Evolutionary conservation across 129 eudicot genomes (phyloP).

Genomic region (Calendula officinalis): DNA sequence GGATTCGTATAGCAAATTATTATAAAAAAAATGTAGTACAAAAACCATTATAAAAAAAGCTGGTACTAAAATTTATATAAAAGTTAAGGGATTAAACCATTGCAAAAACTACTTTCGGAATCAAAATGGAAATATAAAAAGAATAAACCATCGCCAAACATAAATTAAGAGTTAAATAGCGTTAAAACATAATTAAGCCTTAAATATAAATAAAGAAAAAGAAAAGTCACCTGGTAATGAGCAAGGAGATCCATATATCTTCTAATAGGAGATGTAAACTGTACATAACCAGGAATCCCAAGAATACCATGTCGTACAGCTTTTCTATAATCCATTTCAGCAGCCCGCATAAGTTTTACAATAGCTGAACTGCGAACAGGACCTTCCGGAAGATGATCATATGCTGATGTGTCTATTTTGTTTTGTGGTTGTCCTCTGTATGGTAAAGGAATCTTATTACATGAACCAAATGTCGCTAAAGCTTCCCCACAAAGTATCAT

Average conservation of each 20-base stretch:
- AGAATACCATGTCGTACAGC: constrained; percentile 85
- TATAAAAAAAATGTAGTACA: no score
- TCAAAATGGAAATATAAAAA: no score
- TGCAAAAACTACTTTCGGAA: no score
- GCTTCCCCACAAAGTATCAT: constrained; percentile 99
- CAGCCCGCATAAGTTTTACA: constrained; percentile 79
- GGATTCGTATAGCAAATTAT: no score
- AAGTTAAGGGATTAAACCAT: no score
- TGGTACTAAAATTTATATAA: no score
- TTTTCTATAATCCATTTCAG: constrained; percentile 92
- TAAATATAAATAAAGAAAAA: background rate
- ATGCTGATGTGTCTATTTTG: constrained; percentile 67
- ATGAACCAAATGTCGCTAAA: constrained; percentile 80
- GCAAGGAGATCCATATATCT: constrained; percentile 99
- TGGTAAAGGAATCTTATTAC: constrained; percentile 69
- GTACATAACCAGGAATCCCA: constrained; percentile 98
- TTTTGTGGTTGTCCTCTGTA: constrained; percentile 95
- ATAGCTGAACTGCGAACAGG: constrained; percentile 86
- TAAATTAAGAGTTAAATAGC: no score
- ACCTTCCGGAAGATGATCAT: constrained; percentile 94
- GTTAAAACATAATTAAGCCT: background rate
- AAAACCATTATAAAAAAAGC: background rate
- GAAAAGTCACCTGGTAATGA: constrained; percentile 75
- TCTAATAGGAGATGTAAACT: constrained; percentile 96
- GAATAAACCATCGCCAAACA: no score